Percentiles rank a stretch among this genome's conserved stretches.
Conservation (phyloP, 2,329 filamentous ascomycete species). For the Phaeosphaeriaceae sp. region DNA sequence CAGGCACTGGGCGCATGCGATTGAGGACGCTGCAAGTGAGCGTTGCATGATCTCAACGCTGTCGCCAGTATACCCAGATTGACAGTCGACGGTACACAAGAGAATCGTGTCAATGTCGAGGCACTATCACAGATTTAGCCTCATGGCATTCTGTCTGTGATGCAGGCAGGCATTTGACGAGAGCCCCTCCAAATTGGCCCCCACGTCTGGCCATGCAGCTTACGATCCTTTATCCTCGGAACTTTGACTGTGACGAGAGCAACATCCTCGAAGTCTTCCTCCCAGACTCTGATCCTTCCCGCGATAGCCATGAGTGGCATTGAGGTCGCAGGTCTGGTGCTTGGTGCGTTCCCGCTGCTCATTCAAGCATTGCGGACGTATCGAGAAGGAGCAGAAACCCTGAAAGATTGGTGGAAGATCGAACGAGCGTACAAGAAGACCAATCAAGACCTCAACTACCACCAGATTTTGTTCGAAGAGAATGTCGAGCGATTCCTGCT, state of each 20-base stretch:
- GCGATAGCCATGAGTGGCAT: conserved; percentile 32
- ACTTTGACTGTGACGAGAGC: too few species aligned
- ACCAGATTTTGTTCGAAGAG: too few species aligned
- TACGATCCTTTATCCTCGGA: too few species aligned
- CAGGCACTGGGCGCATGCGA: conserved; percentile 10
- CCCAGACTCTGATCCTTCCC: too few species aligned
- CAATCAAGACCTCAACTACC: too few species aligned
- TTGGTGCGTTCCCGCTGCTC: conserved; percentile 25
- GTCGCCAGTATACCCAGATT: neutral
- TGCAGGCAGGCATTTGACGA: neutral
- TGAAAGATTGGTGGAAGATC: too few species aligned
- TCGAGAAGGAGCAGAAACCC: too few species aligned
- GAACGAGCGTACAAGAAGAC: too few species aligned
- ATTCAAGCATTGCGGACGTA: too few species aligned
- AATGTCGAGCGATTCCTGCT: conserved; percentile 21
- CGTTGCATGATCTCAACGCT: conserved; percentile 9
- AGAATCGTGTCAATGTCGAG: neutral
- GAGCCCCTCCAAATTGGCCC: conserved; percentile 8
- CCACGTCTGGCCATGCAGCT: neutral
- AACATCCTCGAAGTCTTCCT: too few species aligned
- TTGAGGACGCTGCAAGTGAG: conserved; percentile 7
- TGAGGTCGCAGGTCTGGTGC: conserved; percentile 26
- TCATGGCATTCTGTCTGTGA: neutral
- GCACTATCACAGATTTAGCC: neutral
- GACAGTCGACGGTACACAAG: neutral